Evolutionary conservation across 805 yeast genomes (phyloP).

Genomic region (Saccharomycopsis javanensis): DNA sequence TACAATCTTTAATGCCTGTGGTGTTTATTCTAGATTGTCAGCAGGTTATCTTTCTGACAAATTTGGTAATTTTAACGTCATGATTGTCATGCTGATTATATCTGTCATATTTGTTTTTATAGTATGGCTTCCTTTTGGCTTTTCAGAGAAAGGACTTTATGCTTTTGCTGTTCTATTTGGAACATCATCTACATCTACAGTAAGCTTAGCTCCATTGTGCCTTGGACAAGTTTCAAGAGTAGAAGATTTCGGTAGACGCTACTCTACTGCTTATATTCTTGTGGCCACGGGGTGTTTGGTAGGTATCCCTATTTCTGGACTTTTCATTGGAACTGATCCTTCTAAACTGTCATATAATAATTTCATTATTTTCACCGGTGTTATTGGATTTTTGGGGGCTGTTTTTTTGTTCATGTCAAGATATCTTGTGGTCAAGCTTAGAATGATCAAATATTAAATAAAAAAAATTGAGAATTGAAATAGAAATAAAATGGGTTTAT

Average conservation of each 20-base stretch:
- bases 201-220: constrained; percentile 50
- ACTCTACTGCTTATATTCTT: constrained; percentile 48
- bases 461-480: too few relatives aligned
- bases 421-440: constrained; percentile 28
- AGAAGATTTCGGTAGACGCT: constrained; percentile 45
- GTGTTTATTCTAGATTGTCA: constrained; percentile 28
- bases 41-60: constrained; percentile 29
- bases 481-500: too few relatives aligned
- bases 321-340: constrained; percentile 31
- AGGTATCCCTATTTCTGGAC: constrained; percentile 42
- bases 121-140: constrained; percentile 37
- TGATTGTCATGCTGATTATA: constrained; percentile 29
- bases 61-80: constrained; percentile 39
- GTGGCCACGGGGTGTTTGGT: constrained; percentile 43
- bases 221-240: constrained; percentile 49
- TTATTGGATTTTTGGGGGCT: constrained; percentile 31
- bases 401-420: constrained; percentile 36
- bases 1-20: constrained; percentile 31
- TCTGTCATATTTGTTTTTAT: constrained; percentile 30
- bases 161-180: constrained; percentile 45
- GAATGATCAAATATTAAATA: background rate
- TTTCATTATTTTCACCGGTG: constrained; percentile 30
- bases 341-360: constrained; percentile 28
- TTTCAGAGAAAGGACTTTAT: constrained; percentile 28
- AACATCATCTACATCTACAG: constrained; percentile 44